Base-by-base conservation (phyloP, 2,329 filamentous ascomycete species). In the Bipolaris zeicola region DNA sequence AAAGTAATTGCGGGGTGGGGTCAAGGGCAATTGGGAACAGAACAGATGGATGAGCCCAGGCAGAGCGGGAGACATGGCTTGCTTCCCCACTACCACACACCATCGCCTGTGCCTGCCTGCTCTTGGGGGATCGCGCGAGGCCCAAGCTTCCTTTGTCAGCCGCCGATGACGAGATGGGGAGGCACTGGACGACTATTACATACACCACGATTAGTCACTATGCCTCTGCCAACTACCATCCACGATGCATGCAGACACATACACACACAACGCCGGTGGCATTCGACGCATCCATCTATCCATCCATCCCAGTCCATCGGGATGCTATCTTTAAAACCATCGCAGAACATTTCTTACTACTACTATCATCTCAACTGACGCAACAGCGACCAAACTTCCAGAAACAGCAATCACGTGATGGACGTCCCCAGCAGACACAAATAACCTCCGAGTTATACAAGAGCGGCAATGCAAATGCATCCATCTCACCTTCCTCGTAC, bases 1-100 rank as follows among this genome's bases (percentile, higher is more conserved):
- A 52, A 61, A 55, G 55, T 28, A 63, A 57, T 49, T 57, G 49
- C 54, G 42, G 46, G 44, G 54, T 49, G 50, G 54, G 54, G 54
- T 57, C 42, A 22, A 28, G 50, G 55, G 57, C 52, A 44, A 39
- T 53, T 38, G 55, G 36, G 24, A 39, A 48, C 47, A 46, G 46
- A 48, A 46, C 56, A 43, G 24, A 31, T 31, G 28, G 28, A 31
- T 31, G 28, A 45, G 47, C 26, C 48, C 48, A 57, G 54, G 50
- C 50, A 53, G 54, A 57, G 24, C 59, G 58, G 59, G 61, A 60
- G 58, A 57, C 49, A 60, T 28, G 26, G 26, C 22, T 42, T 49
- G 50, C 42, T 51, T 52, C 53, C 54, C 50, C 54, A 53, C 50
- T 51, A 48, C 55, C 52, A 31, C 28, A 31, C 28, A 31, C 28